Evolutionary conservation across 2,329 filamentous ascomycete genomes (phyloP).

Genomic region (Phyllosticta citribraziliensis): DNA sequence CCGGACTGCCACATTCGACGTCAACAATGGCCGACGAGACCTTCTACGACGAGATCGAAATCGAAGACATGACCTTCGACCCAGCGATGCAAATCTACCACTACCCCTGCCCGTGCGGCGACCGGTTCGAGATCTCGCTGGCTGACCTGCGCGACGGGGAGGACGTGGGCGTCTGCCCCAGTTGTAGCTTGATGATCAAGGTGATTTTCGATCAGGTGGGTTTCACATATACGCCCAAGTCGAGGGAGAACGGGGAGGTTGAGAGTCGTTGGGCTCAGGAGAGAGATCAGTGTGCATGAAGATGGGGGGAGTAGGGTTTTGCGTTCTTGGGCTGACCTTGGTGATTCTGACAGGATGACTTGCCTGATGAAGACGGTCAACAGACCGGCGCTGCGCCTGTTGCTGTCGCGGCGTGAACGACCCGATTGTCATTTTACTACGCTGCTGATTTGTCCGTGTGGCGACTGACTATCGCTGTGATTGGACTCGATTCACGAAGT

Average conservation of each 20-base stretch:
- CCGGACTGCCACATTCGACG: neutral
- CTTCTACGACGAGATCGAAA: conserved; percentile 95
- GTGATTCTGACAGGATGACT: conserved; percentile 33
- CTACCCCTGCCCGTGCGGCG: conserved; percentile 94
- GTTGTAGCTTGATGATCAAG: conserved; percentile 91
- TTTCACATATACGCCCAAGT: conserved; percentile 2
- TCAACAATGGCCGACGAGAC: conserved; percentile 39
- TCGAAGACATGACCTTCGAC: conserved; percentile 95
- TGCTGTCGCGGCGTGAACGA: conserved; percentile 30
- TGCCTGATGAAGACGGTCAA: conserved; percentile 37
- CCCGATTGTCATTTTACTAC: neutral
- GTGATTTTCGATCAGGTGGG: conserved; percentile 84
- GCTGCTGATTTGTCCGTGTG: neutral
- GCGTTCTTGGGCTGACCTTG: neutral
- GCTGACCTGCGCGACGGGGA: conserved; percentile 77
- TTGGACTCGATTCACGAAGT: neutral
- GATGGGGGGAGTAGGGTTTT: neutral
- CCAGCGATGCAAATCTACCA: conserved; percentile 75
- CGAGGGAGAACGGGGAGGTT: neutral
- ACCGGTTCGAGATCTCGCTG: conserved; percentile 85
- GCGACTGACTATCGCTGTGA: neutral
- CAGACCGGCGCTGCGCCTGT: conserved; percentile 20
- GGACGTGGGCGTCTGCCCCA: conserved; percentile 94
- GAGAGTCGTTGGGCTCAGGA: neutral
- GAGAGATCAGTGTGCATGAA: neutral